Evolutionary conservation across 2,329 filamentous ascomycete species (phyloP).

Genomic region (Talaromyces sp.): DNA sequence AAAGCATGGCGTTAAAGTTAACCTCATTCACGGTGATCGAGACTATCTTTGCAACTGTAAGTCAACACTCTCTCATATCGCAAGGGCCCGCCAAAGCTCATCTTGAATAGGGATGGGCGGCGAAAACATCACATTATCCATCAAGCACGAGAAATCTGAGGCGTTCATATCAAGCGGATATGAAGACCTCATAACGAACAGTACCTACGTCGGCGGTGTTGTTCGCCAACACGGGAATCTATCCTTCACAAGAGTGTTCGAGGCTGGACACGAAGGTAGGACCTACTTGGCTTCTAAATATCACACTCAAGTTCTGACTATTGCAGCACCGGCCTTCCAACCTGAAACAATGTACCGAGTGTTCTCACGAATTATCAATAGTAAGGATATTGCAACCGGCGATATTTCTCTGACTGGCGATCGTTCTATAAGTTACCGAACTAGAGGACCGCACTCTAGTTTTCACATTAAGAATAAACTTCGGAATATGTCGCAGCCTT

Average conservation of each 20-base stretch:
- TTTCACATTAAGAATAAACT: conserved; percentile 42
- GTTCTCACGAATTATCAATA: conserved; percentile 45
- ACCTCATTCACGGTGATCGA: conserved; percentile 54
- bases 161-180: conserved; percentile 49
- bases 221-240: conserved; percentile 45
- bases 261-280: conserved; percentile 36
- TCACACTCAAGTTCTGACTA: not conserved
- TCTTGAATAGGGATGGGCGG: conserved; percentile 43
- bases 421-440: conserved; percentile 30
- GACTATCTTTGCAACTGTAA: conserved; percentile 36
- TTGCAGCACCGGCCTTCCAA: conserved; percentile 43
- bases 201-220: conserved; percentile 39
- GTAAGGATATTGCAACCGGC: conserved; percentile 46
- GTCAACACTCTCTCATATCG: not conserved
- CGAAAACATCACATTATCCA: conserved; percentile 45
- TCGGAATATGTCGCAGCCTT: conserved; percentile 31
- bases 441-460: conserved; percentile 32
- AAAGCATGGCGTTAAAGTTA: conserved; percentile 52
- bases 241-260: conserved; percentile 43
- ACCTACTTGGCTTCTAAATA: no score
- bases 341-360: conserved; percentile 51
- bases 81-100: not conserved
- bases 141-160: conserved; percentile 39
- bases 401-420: conserved; percentile 29
- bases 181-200: conserved; percentile 33